phyloP scores from a whole-genome alignment of 495 filamentous ascomycete genomes.

The Neurospora pannonica region DNA sequence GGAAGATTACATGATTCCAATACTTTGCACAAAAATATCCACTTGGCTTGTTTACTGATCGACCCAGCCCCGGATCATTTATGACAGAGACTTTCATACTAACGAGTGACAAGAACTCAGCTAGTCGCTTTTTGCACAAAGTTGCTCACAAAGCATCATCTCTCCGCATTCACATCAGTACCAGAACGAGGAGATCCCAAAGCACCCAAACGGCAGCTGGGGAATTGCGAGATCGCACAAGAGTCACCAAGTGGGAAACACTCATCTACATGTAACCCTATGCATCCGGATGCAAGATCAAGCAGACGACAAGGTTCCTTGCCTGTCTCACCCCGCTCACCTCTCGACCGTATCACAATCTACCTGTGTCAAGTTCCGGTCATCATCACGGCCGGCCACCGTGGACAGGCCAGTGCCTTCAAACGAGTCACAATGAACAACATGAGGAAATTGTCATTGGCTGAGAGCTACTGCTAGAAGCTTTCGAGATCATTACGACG shows the following conservation, averaged over 20 bases:
- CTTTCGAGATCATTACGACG: not conserved
- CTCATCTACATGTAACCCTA: not conserved
- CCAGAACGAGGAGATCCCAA: not conserved
- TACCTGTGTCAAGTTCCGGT: not conserved
- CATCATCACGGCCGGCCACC: not conserved
- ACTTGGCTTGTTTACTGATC: not conserved
- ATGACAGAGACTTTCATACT: not conserved
- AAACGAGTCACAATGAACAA: not conserved
- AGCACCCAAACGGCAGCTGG: not conserved
- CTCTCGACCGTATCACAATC: not conserved
- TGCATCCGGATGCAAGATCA: not conserved
- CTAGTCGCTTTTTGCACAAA: not conserved
- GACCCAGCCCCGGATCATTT: too few species aligned
- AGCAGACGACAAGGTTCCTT: not conserved
- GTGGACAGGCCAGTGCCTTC: not conserved
- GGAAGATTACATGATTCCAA: not conserved
- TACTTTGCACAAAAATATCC: not conserved
- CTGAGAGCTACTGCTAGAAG: not conserved
- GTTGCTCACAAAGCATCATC: not conserved
- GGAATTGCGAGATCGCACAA: not conserved
- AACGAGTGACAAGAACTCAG: not conserved
- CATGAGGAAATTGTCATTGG: not conserved
- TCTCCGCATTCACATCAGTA: not conserved
- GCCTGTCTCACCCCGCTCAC: not conserved
- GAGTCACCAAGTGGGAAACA: not conserved